Evolutionary conservation across 2,329 filamentous ascomycete genomes (phyloP).

Genomic region (Claviceps humidiphila): DNA sequence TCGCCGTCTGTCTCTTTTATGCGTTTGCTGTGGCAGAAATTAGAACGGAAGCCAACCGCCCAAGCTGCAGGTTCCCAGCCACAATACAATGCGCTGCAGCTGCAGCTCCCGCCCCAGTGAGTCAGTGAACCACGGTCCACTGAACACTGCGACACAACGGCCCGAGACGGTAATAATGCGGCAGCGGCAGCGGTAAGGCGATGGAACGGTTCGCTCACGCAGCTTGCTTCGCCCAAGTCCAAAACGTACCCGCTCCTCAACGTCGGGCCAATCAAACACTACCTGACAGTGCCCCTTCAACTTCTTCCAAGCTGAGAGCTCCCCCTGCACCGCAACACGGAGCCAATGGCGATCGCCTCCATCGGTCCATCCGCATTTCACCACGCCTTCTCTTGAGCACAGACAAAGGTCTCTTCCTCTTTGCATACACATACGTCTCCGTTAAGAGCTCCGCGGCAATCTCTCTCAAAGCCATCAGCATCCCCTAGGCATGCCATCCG

Average conservation of each 20-base stretch:
- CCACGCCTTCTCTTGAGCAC: not conserved
- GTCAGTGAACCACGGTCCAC: no score
- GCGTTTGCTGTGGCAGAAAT: not conserved
- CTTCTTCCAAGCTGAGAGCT: not conserved
- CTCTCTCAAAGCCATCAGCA: not conserved
- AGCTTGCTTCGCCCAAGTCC: no score
- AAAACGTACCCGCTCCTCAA: no score
- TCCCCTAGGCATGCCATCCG: constrained; percentile 10
- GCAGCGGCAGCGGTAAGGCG: no score
- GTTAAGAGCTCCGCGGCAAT: not conserved
- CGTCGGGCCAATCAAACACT: no score
- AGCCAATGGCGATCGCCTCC: constrained; percentile 2
- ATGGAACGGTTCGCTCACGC: no score
- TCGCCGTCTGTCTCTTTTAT: no score
- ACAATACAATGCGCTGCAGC: no score
- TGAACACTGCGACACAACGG: no score
- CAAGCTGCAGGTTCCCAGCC: not conserved
- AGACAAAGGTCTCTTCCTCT: not conserved
- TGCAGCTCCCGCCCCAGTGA: no score
- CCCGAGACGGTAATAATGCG: no score
- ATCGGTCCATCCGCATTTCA: not conserved
- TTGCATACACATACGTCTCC: not conserved
- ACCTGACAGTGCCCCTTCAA: not conserved
- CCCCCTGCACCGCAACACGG: constrained; percentile 1
- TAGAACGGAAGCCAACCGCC: no score